Conservation (phyloP, 1,284 basidiomycete genomes). For the Melampsora occidentalis region DNA sequence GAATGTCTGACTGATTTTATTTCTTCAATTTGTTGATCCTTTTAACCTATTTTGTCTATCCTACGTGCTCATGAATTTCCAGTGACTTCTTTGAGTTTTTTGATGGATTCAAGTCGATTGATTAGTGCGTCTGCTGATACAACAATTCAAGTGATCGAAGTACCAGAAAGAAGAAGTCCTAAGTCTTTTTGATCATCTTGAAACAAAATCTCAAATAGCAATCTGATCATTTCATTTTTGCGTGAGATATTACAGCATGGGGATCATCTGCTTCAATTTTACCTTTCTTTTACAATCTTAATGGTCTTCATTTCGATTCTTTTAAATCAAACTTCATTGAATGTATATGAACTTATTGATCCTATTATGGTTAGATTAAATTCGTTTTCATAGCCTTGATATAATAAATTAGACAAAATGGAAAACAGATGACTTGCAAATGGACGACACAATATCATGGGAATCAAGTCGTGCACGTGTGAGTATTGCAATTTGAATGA, state of each 20-base stretch:
- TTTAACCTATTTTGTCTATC: constrained; percentile 77
- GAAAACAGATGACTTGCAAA: no score
- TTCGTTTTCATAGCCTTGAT: no score
- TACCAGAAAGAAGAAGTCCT: constrained; percentile 58
- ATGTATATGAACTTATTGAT: no score
- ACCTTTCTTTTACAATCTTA: not conserved
- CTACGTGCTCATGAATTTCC: constrained; percentile 94
- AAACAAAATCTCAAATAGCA: not conserved
- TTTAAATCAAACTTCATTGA: no score
- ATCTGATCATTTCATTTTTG: not conserved
- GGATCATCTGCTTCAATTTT: not conserved
- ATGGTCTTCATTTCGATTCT: not conserved
- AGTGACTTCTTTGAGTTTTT: constrained; percentile 83
- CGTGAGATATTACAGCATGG: not conserved
- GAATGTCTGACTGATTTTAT: not conserved
- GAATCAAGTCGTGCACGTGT: no score
- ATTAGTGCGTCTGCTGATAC: constrained; percentile 90
- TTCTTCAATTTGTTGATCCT: not conserved
- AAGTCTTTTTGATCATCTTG: not conserved
- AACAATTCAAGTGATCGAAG: constrained; percentile 73
- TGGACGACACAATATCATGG: no score
- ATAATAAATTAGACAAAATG: no score
- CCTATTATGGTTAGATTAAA: no score
- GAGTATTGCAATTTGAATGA: no score
- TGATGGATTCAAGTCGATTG: constrained; percentile 74